Conservation (phyloP, 2,329 filamentous ascomycete genomes). For the Clarireedia hainanense region DNA sequence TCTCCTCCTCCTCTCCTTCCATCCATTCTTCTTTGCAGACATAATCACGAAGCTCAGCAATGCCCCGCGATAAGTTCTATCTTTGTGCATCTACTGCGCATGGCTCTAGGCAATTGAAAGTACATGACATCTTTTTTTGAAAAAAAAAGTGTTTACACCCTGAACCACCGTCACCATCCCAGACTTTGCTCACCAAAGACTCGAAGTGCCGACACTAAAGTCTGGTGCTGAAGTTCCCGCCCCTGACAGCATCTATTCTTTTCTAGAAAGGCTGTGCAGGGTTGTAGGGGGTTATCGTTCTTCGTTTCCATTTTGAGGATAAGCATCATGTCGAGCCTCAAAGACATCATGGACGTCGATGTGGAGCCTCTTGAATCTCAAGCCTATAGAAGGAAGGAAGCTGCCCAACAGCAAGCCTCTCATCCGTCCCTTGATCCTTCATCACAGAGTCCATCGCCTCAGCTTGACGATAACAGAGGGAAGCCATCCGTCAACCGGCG, state of each 20-base stretch:
- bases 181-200: slow-evolving; percentile 11
- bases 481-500: slow-evolving; percentile 21
- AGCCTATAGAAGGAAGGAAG: slow-evolving; percentile 28
- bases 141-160: slow-evolving; percentile 11
- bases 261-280: slow-evolving; percentile 28
- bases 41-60: slow-evolving; percentile 24
- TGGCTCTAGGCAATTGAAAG: slow-evolving; percentile 15
- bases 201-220: slow-evolving; percentile 19
- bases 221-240: slow-evolving; percentile 22
- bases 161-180: slow-evolving; percentile 10
- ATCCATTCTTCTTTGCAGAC: slow-evolving; percentile 16
- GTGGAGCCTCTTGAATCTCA: slow-evolving; percentile 30
- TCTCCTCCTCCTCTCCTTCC: slow-evolving; percentile 6
- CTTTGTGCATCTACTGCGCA: slow-evolving; percentile 27
- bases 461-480: slow-evolving; percentile 18
- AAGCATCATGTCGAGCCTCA: slow-evolving; percentile 29
- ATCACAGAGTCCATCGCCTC: slow-evolving; percentile 18
- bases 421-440: slow-evolving; percentile 17
- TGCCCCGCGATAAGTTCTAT: slow-evolving; percentile 28
- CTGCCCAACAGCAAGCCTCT: slow-evolving; percentile 24
- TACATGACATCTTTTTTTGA: slow-evolving; percentile 20
- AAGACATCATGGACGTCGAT: slow-evolving; percentile 32
- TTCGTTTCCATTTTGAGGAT: slow-evolving; percentile 24
- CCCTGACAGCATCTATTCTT: slow-evolving; percentile 20
- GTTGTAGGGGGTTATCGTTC: slow-evolving; percentile 18